Percentiles rank a stretch among this genome's conserved stretches.
Conservation (phyloP, 805 yeast genomes). For the Schizosaccharomyces osmophilus region DNA sequence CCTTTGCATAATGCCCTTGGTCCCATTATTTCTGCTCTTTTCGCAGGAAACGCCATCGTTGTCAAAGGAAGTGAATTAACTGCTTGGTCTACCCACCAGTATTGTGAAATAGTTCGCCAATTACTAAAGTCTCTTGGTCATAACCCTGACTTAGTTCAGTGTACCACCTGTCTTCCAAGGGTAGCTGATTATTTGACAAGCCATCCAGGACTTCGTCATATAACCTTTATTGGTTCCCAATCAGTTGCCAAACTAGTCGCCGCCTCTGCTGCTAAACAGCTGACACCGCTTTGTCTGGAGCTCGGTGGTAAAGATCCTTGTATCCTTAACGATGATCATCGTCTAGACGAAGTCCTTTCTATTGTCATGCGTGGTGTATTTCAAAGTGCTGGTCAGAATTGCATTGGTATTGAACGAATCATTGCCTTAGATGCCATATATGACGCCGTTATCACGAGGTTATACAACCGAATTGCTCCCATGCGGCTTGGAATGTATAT, state of each 20-base stretch:
- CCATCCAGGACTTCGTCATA: constrained; percentile 60
- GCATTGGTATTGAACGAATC: constrained; percentile 91
- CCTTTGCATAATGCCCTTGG: constrained; percentile 80
- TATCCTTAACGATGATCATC: constrained; percentile 50
- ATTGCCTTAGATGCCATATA: constrained; percentile 54
- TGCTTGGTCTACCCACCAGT: constrained; percentile 76
- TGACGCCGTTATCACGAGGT: constrained; percentile 30
- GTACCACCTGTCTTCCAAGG: constrained; percentile 71
- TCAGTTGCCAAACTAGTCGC: constrained; percentile 81
- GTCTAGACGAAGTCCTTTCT: constrained; percentile 32
- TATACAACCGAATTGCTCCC: constrained; percentile 31
- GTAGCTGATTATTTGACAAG: constrained; percentile 69
- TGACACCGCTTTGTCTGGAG: constrained; percentile 89
- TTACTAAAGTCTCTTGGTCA: constrained; percentile 52
- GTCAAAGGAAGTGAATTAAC: constrained; percentile 92
- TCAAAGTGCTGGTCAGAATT: constrained; percentile 93
- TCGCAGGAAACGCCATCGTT: constrained; percentile 77
- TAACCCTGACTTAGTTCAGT: constrained; percentile 63
- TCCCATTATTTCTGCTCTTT: constrained; percentile 68
- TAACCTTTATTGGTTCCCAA: constrained; percentile 88
- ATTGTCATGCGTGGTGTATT: constrained; percentile 83
- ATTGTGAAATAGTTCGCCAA: constrained; percentile 41
- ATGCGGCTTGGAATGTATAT: constrained; percentile 78
- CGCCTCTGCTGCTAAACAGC: constrained; percentile 54
- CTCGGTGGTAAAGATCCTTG: constrained; percentile 92